Base-by-base conservation (phyloP, 257 asterid genomes). In the Capsicum baccatum region DNA sequence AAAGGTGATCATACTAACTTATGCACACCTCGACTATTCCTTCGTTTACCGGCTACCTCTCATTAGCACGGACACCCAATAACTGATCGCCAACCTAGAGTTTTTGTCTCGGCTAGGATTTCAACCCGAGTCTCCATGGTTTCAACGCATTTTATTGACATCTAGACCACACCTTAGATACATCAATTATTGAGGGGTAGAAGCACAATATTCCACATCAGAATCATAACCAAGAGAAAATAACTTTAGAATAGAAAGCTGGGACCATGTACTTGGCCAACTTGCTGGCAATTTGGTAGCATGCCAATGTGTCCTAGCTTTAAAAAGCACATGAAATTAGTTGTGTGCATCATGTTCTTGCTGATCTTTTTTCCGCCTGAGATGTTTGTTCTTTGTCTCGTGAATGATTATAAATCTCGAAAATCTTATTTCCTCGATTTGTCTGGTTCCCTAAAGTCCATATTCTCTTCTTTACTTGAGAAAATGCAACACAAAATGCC, bases 221-320 rank as follows among this genome's bases (percentile, higher is more conserved):
- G 84, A 15, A 50, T 64, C 55, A 64, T 50, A 86, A 21, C 81
- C 12, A 50, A 50, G 47, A 74, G 81, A 21, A 11, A 21, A 74
- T n/a, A 74, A 74, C n/a, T 6, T 50, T 5, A 74, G 39, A 50
- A 14, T 19, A 16, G 42, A 50, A 48, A 74, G 13, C 62, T 21
- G 81, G 62, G 81, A 74, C 81, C 81, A 74, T 3, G 81, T 50
- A 50, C 44, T 50, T 50, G 81, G 57, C 42, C 81, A 74, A 50
- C 47, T 50, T 74, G 81, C 8, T 74, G 62, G 59, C 3, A 50
- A 74, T 74, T 21, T 3, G 62, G 62, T 62, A 74, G 47, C 81
- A 74, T 50, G 16, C 62, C 47, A 50, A 21, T 35, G 62, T 74
- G 62, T 2, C 11, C 12, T 74, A 50, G 81, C 1, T 19, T 50